These are phyloP conservation scores for Trametes villosa DNA, from an alignment of 768 basidiomycete species.

Conservation along the genomic window DNA sequence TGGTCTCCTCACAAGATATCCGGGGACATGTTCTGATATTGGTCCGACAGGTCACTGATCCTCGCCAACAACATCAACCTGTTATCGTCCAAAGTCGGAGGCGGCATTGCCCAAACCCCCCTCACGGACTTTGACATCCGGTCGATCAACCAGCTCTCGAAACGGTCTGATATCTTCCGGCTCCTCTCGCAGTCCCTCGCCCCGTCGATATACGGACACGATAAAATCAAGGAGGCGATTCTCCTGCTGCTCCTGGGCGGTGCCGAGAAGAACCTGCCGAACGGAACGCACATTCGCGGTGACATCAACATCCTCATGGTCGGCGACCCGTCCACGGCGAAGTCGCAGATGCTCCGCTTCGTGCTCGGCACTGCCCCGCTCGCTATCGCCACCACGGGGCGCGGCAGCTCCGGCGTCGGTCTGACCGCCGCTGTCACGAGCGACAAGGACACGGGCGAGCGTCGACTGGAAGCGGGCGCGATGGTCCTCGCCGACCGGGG, in stretches of 20 bases:
- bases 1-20: not conserved
- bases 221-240: conserved; percentile 94
- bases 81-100: conserved; percentile 92
- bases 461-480: conserved; percentile 95
- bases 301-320: conserved; percentile 99
- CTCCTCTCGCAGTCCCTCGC: conserved; percentile 94
- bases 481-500: conserved; percentile 99
- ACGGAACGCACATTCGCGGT: conserved; percentile 98
- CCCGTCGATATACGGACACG: conserved; percentile 96
- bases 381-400: conserved; percentile 97
- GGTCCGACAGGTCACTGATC: conserved; percentile 74
- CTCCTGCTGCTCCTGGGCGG: conserved; percentile 93
- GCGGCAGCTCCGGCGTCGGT: conserved; percentile 99
- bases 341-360: conserved; percentile 94
- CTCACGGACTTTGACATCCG: conserved; percentile 95
- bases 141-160: conserved; percentile 91
- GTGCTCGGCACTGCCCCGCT: conserved; percentile 94
- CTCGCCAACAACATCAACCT: conserved; percentile 95
- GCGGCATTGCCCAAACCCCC: conserved; percentile 91
- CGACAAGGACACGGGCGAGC: conserved; percentile 97
- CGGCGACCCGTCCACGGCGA: conserved; percentile 98
- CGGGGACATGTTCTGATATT: conserved; percentile 13
- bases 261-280: conserved; percentile 95
- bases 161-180: conserved; percentile 83
- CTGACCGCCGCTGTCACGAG: conserved; percentile 98